These are phyloP conservation scores for Podaxis sp. DNA, from an alignment of 768 basidiomycete genomes.

Conservation along the genomic window DNA sequence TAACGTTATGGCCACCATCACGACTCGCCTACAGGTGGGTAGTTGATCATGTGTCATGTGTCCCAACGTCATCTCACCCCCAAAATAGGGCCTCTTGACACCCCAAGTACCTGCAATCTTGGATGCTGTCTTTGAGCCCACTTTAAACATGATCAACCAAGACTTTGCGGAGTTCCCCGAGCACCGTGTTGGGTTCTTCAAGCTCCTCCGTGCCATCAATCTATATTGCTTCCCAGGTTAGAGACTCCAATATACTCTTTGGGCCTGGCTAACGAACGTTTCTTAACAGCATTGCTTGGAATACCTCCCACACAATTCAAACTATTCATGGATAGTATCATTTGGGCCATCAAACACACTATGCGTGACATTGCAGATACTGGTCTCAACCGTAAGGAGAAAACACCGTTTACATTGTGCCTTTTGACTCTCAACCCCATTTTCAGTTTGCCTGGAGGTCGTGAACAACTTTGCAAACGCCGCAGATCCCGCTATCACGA, in stretches of 20 bases:
- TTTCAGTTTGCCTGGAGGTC: conserved; percentile 83
- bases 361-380: conserved; percentile 98
- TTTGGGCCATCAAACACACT: conserved; percentile 99
- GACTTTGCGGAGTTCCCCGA: conserved; percentile 99
- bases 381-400: conserved; percentile 63
- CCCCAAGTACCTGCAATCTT: conserved; percentile 93
- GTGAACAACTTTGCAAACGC: conserved; percentile 87
- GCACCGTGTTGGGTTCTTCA: conserved; percentile 96
- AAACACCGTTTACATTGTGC: not conserved
- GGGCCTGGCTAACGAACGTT: conserved; percentile 8
- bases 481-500: conserved; percentile 74
- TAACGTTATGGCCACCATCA: conserved; percentile 96
- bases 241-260: conserved; percentile 15
- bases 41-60: not conserved
- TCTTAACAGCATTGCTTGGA: conserved; percentile 62
- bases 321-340: conserved; percentile 95
- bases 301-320: conserved; percentile 94
- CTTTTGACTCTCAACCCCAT: conserved; percentile 6
- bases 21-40: conserved; percentile 80
- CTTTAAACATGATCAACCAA: conserved; percentile 98
- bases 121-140: conserved; percentile 96
- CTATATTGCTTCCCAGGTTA: conserved; percentile 91
- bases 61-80: conserved; percentile 12
- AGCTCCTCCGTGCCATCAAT: conserved; percentile 89
- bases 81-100: conserved; percentile 68